These are phyloP conservation scores for Cylindricascospora bacillispora DNA, from an alignment of 1,139 yeast species.

Conservation along the genomic window DNA sequence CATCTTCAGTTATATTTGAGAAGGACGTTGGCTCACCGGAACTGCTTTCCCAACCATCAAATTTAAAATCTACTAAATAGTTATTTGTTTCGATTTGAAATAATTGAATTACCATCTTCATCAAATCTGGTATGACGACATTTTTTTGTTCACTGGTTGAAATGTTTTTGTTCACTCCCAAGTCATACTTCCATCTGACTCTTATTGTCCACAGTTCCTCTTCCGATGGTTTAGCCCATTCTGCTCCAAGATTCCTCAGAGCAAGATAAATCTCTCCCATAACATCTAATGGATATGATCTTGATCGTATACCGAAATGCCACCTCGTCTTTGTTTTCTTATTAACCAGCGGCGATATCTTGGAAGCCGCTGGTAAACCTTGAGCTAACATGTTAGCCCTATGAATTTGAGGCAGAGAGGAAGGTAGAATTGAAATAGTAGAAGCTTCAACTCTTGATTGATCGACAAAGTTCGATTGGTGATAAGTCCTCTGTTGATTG, in stretches of 20 bases:
- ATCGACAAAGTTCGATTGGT: slow-evolving; percentile 19
- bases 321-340: slow-evolving; percentile 90
- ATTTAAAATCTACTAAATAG: slow-evolving; percentile 90
- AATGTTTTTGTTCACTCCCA: slow-evolving; percentile 1
- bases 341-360: slow-evolving; percentile 60
- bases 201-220: slow-evolving; percentile 94
- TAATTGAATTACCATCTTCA: slow-evolving; percentile 95
- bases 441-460: slow-evolving; percentile 26
- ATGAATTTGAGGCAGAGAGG: slow-evolving; percentile 88
- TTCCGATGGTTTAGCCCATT: slow-evolving; percentile 90
- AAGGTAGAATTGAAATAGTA: slow-evolving; percentile 84
- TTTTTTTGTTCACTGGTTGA: slow-evolving; percentile 14
- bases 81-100: slow-evolving; percentile 94
- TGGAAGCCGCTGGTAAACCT: slow-evolving; percentile 35
- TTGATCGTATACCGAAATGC: slow-evolving; percentile 96
- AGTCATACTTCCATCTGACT: slow-evolving; percentile 42
- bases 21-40: slow-evolving; percentile 25
- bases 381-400: slow-evolving; percentile 79
- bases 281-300: slow-evolving; percentile 93
- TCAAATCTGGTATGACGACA: slow-evolving; percentile 47
- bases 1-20: slow-evolving; percentile 38
- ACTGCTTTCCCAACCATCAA: slow-evolving; percentile 83
- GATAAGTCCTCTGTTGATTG: slow-evolving; percentile 23
- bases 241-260: slow-evolving; percentile 84
- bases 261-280: slow-evolving; percentile 98